Base-by-base conservation (phyloP, 2,329 filamentous ascomycete genomes). In the Fusarium napiforme region DNA sequence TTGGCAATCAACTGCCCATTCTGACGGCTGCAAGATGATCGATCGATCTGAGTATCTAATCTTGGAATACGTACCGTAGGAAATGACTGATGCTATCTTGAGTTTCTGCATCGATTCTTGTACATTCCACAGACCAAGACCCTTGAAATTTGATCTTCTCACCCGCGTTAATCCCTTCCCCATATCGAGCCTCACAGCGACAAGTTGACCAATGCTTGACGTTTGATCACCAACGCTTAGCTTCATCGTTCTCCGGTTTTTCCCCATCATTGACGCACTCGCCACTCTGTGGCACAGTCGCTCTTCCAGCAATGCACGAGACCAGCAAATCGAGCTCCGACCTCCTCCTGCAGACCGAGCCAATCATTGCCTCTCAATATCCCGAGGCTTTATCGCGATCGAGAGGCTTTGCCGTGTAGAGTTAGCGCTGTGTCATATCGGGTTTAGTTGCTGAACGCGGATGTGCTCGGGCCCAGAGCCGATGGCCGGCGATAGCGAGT, bases 301-400 rank as follows among this genome's bases (percentile, higher is more conserved):
- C 58, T 32, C 49, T 23, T 18, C 10, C 36, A 36, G 30, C 40
- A 40, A 30, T 60, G 72, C 72, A 75, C 72, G 58, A 67, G 72
- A 75, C 65, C 72, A 52, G 42, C 8, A 45, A 34, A 21, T 28
- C 34, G 39, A 60, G 58, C 57, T 64, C 64, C 71, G 67, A 60
- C 45, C 57, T 59, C 55, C 73, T 78, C 75, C 75, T 64, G 74
- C 64, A 45, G 71, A 39, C 77, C 75, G 75, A 66, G 12, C 78
- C 78, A 79, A 79, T 78, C 53, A 72, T 4, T 19, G n/a, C 7
- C 11, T 7, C 26, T 4, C 19, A 34, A 72, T 70, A 70, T 65
- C 73, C 77, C 78, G 78, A 78, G 55, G 77, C 72, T 79, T 79
- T 79, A 76, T 79, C 78, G 78, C 78, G 66, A 60, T 57, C 53